Evolutionary conservation across 2,329 filamentous ascomycete genomes (phyloP).

Genomic region (Pestalotiopsis sp.): DNA sequence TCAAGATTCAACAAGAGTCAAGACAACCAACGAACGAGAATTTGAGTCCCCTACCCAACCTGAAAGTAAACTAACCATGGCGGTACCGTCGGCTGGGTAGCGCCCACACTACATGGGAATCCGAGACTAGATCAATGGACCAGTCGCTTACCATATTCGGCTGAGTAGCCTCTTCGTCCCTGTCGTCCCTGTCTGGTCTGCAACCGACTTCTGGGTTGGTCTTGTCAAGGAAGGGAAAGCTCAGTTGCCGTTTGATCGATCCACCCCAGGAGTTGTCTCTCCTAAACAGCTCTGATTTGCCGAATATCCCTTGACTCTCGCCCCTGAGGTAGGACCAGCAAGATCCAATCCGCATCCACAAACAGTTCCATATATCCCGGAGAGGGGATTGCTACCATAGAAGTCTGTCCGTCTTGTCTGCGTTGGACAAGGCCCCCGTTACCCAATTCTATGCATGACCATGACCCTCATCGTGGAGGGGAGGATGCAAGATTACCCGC

Average conservation of each 20-base stretch:
- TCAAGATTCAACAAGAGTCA: slow-evolving; percentile 16
- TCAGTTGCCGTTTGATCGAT: background rate
- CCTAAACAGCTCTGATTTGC: background rate
- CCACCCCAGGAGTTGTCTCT: background rate
- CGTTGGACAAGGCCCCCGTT: background rate
- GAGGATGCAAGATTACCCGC: slow-evolving; percentile 3
- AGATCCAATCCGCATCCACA: slow-evolving; percentile 6
- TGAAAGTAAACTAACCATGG: slow-evolving; percentile 11
- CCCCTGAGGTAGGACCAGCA: slow-evolving; percentile 4
- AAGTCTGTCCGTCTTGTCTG: background rate
- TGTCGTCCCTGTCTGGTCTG: background rate
- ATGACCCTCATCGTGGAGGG: background rate
- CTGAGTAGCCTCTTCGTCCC: background rate
- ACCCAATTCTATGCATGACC: background rate
- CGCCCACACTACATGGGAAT: slow-evolving; percentile 24
- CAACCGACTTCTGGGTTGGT: slow-evolving; percentile 6
- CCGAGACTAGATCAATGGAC: slow-evolving; percentile 19
- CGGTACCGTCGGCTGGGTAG: slow-evolving; percentile 36
- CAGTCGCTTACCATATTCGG: slow-evolving; percentile 17
- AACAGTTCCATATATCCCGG: slow-evolving; percentile 3
- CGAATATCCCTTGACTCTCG: background rate
- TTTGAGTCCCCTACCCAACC: background rate
- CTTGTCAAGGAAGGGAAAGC: background rate
- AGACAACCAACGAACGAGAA: slow-evolving; percentile 12
- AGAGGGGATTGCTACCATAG: background rate